phyloP scores from a whole-genome alignment of 768 basidiomycete genomes.

The Roridomyces roridus region DNA sequence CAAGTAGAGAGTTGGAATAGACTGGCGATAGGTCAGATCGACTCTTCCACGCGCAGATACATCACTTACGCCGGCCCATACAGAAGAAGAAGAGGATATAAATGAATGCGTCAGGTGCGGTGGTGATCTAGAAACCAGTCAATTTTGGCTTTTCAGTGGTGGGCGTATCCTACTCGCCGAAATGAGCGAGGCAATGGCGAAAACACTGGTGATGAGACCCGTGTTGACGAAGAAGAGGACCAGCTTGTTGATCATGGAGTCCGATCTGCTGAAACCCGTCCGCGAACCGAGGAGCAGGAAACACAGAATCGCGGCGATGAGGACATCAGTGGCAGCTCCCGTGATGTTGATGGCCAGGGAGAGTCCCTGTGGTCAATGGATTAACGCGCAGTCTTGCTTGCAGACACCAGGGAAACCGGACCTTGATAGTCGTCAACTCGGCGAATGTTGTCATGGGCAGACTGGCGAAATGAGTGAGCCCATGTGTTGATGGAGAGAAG shows the following conservation, averaged over 20 bases:
- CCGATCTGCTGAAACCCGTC: not conserved
- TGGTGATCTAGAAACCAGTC: not conserved
- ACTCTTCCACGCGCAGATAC: not conserved
- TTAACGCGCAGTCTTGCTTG: not conserved
- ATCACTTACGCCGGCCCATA: not conserved
- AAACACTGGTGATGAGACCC: not conserved
- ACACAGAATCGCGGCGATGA: not conserved
- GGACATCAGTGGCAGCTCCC: not conserved
- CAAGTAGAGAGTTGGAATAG: not conserved
- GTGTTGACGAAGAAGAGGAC: slow-evolving; percentile 4
- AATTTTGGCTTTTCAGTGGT: not conserved
- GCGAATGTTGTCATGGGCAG: not conserved
- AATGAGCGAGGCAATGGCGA: slow-evolving; percentile 1
- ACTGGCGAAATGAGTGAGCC: not conserved
- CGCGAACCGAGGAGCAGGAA: not conserved
- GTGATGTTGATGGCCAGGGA: not conserved
- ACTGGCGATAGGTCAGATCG: not conserved
- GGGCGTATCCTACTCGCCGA: not conserved
- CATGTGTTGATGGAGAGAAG: not conserved
- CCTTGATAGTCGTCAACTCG: not conserved
- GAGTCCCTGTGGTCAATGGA: not conserved
- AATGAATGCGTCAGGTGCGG: not conserved
- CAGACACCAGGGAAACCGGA: not conserved
- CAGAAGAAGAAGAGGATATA: slow-evolving; percentile 5
- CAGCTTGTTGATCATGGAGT: not conserved